Evolutionary conservation across 352 stramenopile genomes (phyloP).

Genomic region (Phytophthora megakarya): DNA sequence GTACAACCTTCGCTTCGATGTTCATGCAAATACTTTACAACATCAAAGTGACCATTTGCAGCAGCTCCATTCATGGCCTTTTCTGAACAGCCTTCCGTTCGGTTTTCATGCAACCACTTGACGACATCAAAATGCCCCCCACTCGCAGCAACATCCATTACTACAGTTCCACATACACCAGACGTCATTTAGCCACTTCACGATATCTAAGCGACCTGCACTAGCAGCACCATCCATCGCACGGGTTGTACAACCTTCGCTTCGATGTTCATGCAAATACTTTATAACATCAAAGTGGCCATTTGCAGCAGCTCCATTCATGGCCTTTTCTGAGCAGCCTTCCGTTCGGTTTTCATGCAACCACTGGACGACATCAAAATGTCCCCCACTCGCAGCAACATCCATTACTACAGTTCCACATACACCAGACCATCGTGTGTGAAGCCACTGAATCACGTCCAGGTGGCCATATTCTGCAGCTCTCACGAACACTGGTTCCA

Average conservation of each 20-base stretch:
- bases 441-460: slow-evolving; percentile 19
- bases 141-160: slow-evolving; percentile 22
- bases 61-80: slow-evolving; percentile 22
- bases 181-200: slow-evolving; percentile 20
- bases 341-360: slow-evolving; percentile 8
- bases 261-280: slow-evolving; percentile 26
- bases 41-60: slow-evolving; percentile 4
- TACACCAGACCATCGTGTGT: background rate
- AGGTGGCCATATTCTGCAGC: slow-evolving; percentile 14
- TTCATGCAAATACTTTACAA: slow-evolving; percentile 28
- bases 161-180: background rate
- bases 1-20: slow-evolving; percentile 25
- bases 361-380: slow-evolving; percentile 25
- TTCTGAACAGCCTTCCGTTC: slow-evolving; percentile 5
- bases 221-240: slow-evolving; percentile 24
- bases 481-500: background rate
- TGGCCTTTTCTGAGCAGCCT: slow-evolving; percentile 8
- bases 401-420: slow-evolving; percentile 16
- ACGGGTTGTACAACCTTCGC: slow-evolving; percentile 11
- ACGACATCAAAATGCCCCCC: slow-evolving; percentile 23
- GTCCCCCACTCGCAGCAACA: slow-evolving; percentile 13
- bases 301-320: slow-evolving; percentile 19
- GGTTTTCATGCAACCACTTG: slow-evolving; percentile 16
- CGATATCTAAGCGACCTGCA: slow-evolving; percentile 9
- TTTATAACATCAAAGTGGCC: slow-evolving; percentile 18